phyloP scores from a whole-genome alignment of 2,329 filamentous ascomycete species.

The Ophiostoma quercus region DNA sequence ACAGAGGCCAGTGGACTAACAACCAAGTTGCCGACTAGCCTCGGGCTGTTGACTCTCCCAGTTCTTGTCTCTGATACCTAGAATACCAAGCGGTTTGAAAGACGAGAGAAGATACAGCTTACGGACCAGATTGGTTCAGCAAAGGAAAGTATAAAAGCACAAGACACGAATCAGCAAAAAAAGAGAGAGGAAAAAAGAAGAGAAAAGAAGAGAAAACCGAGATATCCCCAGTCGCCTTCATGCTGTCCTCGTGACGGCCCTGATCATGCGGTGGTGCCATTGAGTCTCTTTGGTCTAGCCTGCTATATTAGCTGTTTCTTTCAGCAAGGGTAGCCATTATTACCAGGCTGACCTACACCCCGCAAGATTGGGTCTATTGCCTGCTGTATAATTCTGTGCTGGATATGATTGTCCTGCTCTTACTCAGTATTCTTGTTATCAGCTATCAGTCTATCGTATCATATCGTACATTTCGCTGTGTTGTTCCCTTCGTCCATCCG shows the following conservation, averaged over 20 bases:
- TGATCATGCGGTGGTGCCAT: slow-evolving; percentile 6
- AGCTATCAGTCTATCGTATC: not conserved
- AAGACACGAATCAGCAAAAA: not conserved
- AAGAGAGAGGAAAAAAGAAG: not conserved
- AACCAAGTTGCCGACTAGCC: not conserved
- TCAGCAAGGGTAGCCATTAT: not conserved
- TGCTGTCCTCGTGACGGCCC: not conserved
- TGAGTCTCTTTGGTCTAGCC: not conserved
- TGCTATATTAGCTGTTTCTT: not conserved
- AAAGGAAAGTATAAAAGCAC: not conserved
- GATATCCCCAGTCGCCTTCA: not conserved
- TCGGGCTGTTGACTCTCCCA: not conserved
- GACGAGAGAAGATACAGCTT: not conserved
- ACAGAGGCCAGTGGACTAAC: not conserved
- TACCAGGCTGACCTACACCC: not conserved
- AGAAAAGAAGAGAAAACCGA: not conserved
- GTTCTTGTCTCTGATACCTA: not conserved
- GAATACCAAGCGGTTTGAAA: not conserved
- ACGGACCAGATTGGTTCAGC: not conserved
- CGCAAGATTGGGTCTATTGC: not conserved
- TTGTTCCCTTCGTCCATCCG: slow-evolving; percentile 5
- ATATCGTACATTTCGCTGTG: not conserved
- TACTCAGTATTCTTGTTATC: not conserved
- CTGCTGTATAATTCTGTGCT: not conserved
- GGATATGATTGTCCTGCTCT: not conserved